These are phyloP conservation scores for Apiotrichum brassicae DNA, from an alignment of 1,284 basidiomycete genomes.

Conservation along the genomic window DNA sequence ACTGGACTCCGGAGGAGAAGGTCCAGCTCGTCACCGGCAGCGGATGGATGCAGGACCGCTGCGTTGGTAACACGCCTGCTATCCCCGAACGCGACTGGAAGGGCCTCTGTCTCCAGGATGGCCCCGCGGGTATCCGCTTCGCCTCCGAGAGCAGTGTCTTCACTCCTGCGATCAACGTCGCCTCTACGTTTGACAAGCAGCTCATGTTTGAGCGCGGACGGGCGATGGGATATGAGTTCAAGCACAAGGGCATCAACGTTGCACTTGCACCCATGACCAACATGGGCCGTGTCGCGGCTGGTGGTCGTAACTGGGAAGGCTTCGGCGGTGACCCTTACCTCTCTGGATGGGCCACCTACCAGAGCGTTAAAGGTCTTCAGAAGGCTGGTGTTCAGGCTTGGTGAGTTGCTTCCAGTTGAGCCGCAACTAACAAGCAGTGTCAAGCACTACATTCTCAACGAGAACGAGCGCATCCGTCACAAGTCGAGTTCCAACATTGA, in stretches of 20 bases:
- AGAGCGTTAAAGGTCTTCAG: constrained; percentile 70
- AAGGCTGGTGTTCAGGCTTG: constrained; percentile 57
- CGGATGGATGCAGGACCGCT: constrained; percentile 49
- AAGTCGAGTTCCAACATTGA: constrained; percentile 22
- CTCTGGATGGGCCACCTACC: constrained; percentile 59
- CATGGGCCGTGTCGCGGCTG: constrained; percentile 56
- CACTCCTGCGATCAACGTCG: constrained; percentile 66
- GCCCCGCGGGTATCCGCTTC: constrained; percentile 3
- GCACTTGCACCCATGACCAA: constrained; percentile 53
- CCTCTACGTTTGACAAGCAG: constrained; percentile 64
- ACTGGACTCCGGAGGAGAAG: constrained; percentile 50
- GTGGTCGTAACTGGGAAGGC: constrained; percentile 78
- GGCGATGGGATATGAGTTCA: constrained; percentile 70
- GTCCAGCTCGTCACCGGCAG: constrained; percentile 48
- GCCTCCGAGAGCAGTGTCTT: constrained; percentile 58
- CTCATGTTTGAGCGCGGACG: constrained; percentile 66
- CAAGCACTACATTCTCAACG: constrained; percentile 27
- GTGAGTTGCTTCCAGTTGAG: constrained; percentile 18
- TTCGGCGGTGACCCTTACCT: constrained; percentile 66
- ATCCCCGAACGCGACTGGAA: constrained; percentile 59
- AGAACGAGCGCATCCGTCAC: constrained; percentile 23
- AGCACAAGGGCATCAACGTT: constrained; percentile 71
- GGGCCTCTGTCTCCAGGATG: constrained; percentile 59
- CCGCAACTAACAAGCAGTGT: neutral
- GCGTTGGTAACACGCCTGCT: constrained; percentile 62